Evolutionary conservation across 805 yeast genomes (phyloP).

Genomic region (Torulaspora gathmanii): DNA sequence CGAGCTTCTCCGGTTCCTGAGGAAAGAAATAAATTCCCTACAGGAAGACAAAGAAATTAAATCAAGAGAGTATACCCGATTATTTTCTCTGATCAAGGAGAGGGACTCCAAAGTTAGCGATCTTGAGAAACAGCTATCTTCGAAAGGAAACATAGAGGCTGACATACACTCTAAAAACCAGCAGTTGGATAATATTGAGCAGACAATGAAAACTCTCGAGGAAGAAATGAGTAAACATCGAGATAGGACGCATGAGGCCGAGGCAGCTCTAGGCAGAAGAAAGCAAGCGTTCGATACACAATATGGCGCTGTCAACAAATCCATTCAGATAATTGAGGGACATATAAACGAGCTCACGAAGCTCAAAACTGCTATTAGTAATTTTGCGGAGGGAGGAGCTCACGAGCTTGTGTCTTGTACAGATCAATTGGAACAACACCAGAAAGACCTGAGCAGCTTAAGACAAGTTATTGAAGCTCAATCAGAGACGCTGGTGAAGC

Average conservation of each 20-base stretch:
- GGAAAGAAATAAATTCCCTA: conserved; percentile 23
- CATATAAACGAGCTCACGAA: conserved; percentile 25
- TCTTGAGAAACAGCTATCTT: conserved; percentile 22
- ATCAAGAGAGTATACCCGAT: conserved; percentile 19
- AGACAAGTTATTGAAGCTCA: conserved; percentile 19
- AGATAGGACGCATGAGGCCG: conserved; percentile 5
- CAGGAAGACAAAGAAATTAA: conserved; percentile 28
- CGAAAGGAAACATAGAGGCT: conserved; percentile 13
- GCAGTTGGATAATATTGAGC: conserved; percentile 14
- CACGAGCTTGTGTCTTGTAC: conserved; percentile 20
- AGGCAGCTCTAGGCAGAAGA: neutral
- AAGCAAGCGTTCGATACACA: conserved; percentile 2
- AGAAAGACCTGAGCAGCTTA: conserved; percentile 21
- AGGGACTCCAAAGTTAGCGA: conserved; percentile 19
- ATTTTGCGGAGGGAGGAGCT: conserved; percentile 13
- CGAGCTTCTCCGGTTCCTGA: conserved; percentile 19
- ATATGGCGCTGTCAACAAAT: neutral
- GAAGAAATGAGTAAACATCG: conserved; percentile 9
- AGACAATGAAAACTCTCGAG: conserved; percentile 9
- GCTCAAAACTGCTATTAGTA: conserved; percentile 11
- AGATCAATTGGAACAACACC: conserved; percentile 18
- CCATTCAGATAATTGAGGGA: conserved; percentile 28
- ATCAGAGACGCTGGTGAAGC: conserved; percentile 17
- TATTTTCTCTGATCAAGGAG: conserved; percentile 24
- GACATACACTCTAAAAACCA: conserved; percentile 13